phyloP scores from a whole-genome alignment of 2,329 filamentous ascomycete species.

The Phoma sp. region DNA sequence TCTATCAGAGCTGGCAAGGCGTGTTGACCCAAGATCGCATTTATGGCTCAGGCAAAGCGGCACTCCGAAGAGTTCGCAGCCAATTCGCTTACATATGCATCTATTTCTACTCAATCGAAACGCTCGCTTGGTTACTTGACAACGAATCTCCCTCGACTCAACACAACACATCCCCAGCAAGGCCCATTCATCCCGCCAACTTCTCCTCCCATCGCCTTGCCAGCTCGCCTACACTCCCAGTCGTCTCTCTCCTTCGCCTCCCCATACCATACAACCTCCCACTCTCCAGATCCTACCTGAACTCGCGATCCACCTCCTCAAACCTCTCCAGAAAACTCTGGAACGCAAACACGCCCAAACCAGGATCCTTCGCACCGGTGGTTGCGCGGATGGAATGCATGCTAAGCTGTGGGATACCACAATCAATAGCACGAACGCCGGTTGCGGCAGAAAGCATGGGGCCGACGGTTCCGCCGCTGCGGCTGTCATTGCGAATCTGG shows the following conservation, averaged over 20 bases:
- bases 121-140: no score
- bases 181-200: background rate
- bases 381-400: conserved; percentile 95
- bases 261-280: background rate
- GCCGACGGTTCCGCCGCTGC: conserved; percentile 92
- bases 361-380: conserved; percentile 83
- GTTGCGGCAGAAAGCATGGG: conserved; percentile 83
- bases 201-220: conserved; percentile 6
- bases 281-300: conserved; percentile 50
- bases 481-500: conserved; percentile 91
- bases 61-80: no score
- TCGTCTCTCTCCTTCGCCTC: background rate
- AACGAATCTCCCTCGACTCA: no score
- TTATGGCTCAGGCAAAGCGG: no score
- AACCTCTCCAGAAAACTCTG: conserved; percentile 87
- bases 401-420: conserved; percentile 86
- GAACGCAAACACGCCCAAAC: conserved; percentile 85
- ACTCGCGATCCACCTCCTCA: conserved; percentile 84
- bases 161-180: no score
- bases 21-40: no score
- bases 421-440: conserved; percentile 83
- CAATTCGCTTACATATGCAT: no score
- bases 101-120: no score
- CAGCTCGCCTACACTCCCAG: background rate
- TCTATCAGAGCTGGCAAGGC: no score